Evolutionary conservation across 1,284 basidiomycete species (phyloP).

Genomic region (Ceratobasidium sp.): DNA sequence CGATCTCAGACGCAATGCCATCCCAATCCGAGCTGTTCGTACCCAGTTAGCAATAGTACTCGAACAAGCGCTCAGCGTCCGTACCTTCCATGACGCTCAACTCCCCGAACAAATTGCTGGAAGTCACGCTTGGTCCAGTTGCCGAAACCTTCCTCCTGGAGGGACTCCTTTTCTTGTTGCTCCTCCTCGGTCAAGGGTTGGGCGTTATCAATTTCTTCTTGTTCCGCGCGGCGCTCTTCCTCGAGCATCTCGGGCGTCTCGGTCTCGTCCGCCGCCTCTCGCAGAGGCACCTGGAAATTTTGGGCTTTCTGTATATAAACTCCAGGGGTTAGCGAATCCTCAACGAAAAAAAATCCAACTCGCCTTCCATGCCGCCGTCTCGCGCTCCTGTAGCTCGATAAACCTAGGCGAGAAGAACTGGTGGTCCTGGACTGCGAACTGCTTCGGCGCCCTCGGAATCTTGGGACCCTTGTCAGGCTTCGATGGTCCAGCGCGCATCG

Average conservation of each 20-base stretch:
- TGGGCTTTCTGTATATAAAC: slow-evolving; percentile 35
- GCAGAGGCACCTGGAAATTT: slow-evolving; percentile 59
- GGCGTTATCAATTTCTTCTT: slow-evolving; percentile 89
- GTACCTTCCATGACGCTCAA: slow-evolving; percentile 90
- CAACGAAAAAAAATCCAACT: slow-evolving; percentile 44
- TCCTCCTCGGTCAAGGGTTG: slow-evolving; percentile 92
- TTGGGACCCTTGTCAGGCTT: slow-evolving; percentile 89
- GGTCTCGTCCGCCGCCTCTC: slow-evolving; percentile 77
- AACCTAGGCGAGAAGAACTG: slow-evolving; percentile 95
- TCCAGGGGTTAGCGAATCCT: slow-evolving; percentile 6
- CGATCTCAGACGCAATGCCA: slow-evolving; percentile 86
- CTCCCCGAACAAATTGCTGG: slow-evolving; percentile 88
- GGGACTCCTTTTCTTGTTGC: slow-evolving; percentile 80
- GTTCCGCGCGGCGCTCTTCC: slow-evolving; percentile 82
- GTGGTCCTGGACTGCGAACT: slow-evolving; percentile 93
- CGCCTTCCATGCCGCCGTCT: slow-evolving; percentile 85
- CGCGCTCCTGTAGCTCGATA: slow-evolving; percentile 88
- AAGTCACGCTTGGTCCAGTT: slow-evolving; percentile 95
- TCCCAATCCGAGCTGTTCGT: slow-evolving; percentile 74
- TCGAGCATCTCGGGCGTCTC: slow-evolving; percentile 90
- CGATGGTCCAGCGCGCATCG: slow-evolving; percentile 81
- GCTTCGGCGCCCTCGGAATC: slow-evolving; percentile 89
- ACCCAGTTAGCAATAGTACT: slow-evolving; percentile 22
- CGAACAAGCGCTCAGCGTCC: slow-evolving; percentile 50
- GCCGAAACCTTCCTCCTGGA: slow-evolving; percentile 85